Evolutionary conservation across 371 early-diverging fungal species (phyloP), one percentile per base, ranked within the genome.

Genomic region (Saksenaea oblongispora): DNA sequence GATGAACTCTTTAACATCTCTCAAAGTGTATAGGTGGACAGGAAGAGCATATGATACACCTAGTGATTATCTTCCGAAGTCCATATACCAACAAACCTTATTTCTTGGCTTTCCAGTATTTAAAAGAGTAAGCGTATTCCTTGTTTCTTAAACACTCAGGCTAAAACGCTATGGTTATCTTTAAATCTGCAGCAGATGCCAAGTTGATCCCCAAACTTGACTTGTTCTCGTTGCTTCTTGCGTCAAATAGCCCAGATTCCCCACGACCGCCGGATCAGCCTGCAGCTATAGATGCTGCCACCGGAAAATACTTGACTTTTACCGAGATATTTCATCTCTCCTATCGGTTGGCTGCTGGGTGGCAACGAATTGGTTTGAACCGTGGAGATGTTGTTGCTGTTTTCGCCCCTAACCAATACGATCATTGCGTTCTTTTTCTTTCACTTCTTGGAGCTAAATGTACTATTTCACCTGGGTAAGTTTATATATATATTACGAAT

Each of bases 321-420:
- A 83, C 75, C 24, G 80, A 91, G 56, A 66, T 92, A 31, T 75
- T 73, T 51, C 55, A 67, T 34, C 65, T 74, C n/a, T 79, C 87
- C 10, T 69, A 74, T 47, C 69, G 79, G 11, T 80, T 93, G 62
- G 90, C 90, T 22, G 74, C 83, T 9, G 92, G 91, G 4, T 80
- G 93, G 73, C 54, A 37, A 7, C 72, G 86, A 58, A 73, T 87
- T 8, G 83, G 83, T 0, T 77, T 94, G 26, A 77, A 85, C 41
- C 78, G 79, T 36, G 88, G 92, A 34, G 89, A 93, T 64, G 88
- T 88, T 0, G 82, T 92, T 18, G 92, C 87, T 31, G 74, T 91
- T 8, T 88, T 87, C 61, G 77, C 91, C 13, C 91, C 90, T 34
- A 95, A 94, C 42, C 78, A 80, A 56, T 67, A 66, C 36, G 73